Conservation (phyloP, 495 filamentous ascomycete species). For the Podospora fimiseda region DNA sequence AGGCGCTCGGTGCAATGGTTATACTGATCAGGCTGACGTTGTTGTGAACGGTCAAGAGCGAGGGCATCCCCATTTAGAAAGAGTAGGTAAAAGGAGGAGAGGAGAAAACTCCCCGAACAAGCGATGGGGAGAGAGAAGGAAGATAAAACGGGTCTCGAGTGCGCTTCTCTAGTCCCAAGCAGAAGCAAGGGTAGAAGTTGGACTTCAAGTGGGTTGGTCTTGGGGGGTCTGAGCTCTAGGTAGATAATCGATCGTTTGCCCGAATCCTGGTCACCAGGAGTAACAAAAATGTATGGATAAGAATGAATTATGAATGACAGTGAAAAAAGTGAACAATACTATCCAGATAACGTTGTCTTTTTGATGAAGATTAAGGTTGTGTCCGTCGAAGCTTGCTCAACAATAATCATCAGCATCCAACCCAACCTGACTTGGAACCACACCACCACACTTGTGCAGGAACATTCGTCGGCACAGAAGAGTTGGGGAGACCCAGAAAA, state of each 20-base stretch:
- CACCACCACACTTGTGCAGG: not conserved
- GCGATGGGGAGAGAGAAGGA: not conserved
- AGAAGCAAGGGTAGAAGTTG: no score
- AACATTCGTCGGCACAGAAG: no score
- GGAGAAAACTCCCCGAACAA: not conserved
- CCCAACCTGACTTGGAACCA: not conserved
- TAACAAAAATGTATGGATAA: not conserved
- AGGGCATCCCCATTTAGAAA: conserved; percentile 32
- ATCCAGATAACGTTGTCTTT: not conserved
- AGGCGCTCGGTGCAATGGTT: conserved; percentile 47
- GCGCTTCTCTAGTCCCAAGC: no score
- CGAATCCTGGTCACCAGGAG: not conserved
- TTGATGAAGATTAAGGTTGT: not conserved
- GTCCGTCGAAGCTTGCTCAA: not conserved
- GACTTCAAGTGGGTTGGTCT: no score
- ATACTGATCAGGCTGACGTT: conserved; percentile 48
- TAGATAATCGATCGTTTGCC: not conserved
- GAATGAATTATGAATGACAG: not conserved
- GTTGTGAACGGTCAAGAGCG: conserved; percentile 48
- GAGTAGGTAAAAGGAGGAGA: not conserved
- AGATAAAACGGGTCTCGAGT: no score
- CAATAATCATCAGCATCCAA: not conserved
- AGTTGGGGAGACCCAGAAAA: no score
- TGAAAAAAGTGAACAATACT: not conserved
- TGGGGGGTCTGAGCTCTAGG: not conserved